Base-by-base conservation (phyloP, 106 monocot genomes). In the Hemerocallis citrina region DNA sequence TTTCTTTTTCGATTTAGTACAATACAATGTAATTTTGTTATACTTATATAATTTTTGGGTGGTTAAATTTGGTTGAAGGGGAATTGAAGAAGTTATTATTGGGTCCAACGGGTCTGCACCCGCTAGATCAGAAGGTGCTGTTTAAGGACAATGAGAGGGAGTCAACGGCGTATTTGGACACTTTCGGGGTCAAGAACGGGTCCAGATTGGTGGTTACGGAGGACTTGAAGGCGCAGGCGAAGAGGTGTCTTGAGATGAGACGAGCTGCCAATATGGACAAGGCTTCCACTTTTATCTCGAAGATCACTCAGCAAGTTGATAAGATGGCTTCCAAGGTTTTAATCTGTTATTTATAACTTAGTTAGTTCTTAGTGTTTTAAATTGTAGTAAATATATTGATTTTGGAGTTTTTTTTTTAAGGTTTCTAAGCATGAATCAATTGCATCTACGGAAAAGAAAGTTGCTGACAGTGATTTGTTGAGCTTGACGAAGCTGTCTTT, bases 71-170 rank as follows among this genome's bases (percentile, higher is more conserved):
- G 30, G 48, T 12, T 22, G 75, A 73, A 92, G 92, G 93, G 38
- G 94, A 94, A 54, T 57, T 94, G 72, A 94, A 89, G 80, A 94
- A 94, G 80, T 16, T 78, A 63, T 43, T 94, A 47, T 63, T 77
- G 52, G 85, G 57, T 66, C 27, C 68, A 58, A 89, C 82, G 21
- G 94, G 89, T 50, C 55, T 94, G 12, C 85, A 89, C 65, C 89
- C 79, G 36, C 61, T 62, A 67, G 94, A 94, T 59, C 82, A 80
- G 83, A 94, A 89, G 78, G 27, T 94, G 20, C 45, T 86, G 34
- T 89, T 40, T 73, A 94, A 89, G 71, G 80, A 85, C 66, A 94
- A 81, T 73, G 94, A 85, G 68, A 63, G 79, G 67, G 83, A 78
- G 7, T 78, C 89, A 6, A 38, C 61, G 9, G 82, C 85, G 35